phyloP scores from a whole-genome alignment of 116 monocot genomes.

The Trichopus zeylanicus region DNA sequence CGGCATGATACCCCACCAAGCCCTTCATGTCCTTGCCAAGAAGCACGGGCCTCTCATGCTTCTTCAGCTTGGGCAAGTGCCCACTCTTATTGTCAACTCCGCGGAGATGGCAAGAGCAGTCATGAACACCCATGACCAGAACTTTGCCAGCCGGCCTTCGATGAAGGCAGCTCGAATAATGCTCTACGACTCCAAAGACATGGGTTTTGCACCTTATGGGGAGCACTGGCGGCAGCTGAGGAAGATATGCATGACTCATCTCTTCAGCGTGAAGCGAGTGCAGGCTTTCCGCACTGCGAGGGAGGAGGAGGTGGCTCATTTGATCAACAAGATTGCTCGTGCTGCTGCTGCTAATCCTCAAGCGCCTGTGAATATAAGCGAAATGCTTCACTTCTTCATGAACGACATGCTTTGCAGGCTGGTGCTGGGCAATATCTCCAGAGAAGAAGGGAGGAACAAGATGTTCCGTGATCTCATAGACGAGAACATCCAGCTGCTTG shows the following conservation, averaged over 20 bases:
- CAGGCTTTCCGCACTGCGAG: constrained; percentile 3
- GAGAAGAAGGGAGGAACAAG: constrained; percentile 1
- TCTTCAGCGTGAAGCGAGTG: constrained; percentile 24
- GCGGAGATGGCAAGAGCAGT: neutral
- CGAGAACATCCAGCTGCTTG: neutral
- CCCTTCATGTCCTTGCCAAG: no score
- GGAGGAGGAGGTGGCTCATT: no score
- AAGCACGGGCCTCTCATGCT: no score
- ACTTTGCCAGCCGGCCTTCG: constrained; percentile 21
- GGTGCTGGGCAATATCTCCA: constrained; percentile 5
- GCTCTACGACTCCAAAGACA: constrained; percentile 7
- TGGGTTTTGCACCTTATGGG: constrained; percentile 31
- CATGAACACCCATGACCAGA: constrained; percentile 17
- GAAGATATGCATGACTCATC: no score
- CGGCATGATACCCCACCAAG: no score
- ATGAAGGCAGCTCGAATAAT: constrained; percentile 3
- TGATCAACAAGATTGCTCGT: no score
- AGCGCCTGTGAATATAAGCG: no score
- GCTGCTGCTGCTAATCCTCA: no score
- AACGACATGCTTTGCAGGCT: constrained; percentile 5
- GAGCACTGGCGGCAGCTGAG: constrained; percentile 35
- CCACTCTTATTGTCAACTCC: neutral
- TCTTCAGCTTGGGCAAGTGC: no score
- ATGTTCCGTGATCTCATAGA: neutral
- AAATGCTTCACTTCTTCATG: neutral